Base-by-base conservation (phyloP, 805 yeast genomes). In the Kregervanrija delftensis region DNA sequence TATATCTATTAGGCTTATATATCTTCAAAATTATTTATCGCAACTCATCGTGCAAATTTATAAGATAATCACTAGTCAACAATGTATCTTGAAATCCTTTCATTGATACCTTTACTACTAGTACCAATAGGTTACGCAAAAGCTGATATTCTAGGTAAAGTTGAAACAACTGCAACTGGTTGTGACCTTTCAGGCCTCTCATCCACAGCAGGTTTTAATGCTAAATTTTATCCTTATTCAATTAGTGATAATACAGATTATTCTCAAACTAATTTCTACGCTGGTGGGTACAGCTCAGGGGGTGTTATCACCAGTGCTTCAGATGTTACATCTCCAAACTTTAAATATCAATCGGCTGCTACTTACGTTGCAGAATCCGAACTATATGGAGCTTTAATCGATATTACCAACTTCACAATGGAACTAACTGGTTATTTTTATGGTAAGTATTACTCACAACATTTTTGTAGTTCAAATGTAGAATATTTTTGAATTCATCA, bases 381-480 rank as follows among this genome's bases (percentile, higher is more conserved):
- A 3, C 16, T 47, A 15, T 44, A 30, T 17, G 55, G 54, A 11
- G 34, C 44, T n/a, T 30, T 16, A 2, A 13, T 53, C 11, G 32
- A 44, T 11, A 16, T 46, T 33, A 32, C 47, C 3, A 44, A 49
- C 37, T 41, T 53, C 28, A 48, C 37, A 15, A 31, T 48, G 8
- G 56, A 49, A 40, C 42, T 44, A 8, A 39, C 49, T 15, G 56
- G 54, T 47, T 52, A 49, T n/a, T 57, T 49, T 34, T 11, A 42
- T 17, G 48, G 50, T 48, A 44, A 28, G 50, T 47, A 3, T 16
- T 15, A n/a, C n/a, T n/a, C n/a, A n/a, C n/a, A n/a, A n/a, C n/a
- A n/a, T n/a, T n/a, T n/a, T n/a, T n/a, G 9, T 34, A 3, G 3
- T 11, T 17, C 16, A 32, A 32, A 12, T 31, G 12, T 10, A 10